Evolutionary conservation across 257 asterid species (phyloP).

Genomic region (Mitragyna speciosa): DNA sequence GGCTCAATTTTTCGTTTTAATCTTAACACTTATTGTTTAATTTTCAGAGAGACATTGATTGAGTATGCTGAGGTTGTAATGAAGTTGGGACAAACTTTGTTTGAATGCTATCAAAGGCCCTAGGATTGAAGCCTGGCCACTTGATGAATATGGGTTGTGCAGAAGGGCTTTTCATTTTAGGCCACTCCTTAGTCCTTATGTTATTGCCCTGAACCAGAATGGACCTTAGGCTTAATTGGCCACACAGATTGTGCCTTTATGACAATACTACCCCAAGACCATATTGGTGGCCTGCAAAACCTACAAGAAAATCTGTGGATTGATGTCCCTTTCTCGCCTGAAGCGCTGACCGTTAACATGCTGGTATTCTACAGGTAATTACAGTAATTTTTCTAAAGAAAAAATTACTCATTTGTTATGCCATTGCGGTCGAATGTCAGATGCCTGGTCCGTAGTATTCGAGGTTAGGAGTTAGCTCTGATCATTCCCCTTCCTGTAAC

Average conservation of each 20-base stretch:
- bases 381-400: too few relatives aligned
- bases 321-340: slow-evolving; percentile 42
- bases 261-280: slow-evolving; percentile 46
- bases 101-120: slow-evolving; percentile 35
- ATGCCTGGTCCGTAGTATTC: too few relatives aligned
- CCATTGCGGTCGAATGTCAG: too few relatives aligned
- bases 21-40: background rate
- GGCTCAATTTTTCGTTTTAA: too few relatives aligned
- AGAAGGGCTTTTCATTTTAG: slow-evolving; percentile 13
- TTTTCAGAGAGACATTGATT: slow-evolving; percentile 13
- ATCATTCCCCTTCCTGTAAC: background rate
- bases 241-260: slow-evolving; percentile 50
- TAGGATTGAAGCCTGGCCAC: slow-evolving; percentile 26
- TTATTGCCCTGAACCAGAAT: slow-evolving; percentile 1
- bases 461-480: background rate
- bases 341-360: slow-evolving; percentile 44
- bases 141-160: slow-evolving; percentile 32
- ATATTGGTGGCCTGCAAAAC: slow-evolving; percentile 44
- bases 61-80: slow-evolving; percentile 27
- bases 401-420: too few relatives aligned
- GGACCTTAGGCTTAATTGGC: slow-evolving; percentile 32
- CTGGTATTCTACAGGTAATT: slow-evolving; percentile 55
- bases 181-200: too few relatives aligned
- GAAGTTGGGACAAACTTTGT: slow-evolving; percentile 26
- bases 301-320: slow-evolving; percentile 47